Percentiles rank a stretch among this genome's conserved stretches.
These are phyloP conservation scores for Chlorella ohadii DNA, from an alignment of 139 green algal genomes.

Conservation along the genomic window DNA sequence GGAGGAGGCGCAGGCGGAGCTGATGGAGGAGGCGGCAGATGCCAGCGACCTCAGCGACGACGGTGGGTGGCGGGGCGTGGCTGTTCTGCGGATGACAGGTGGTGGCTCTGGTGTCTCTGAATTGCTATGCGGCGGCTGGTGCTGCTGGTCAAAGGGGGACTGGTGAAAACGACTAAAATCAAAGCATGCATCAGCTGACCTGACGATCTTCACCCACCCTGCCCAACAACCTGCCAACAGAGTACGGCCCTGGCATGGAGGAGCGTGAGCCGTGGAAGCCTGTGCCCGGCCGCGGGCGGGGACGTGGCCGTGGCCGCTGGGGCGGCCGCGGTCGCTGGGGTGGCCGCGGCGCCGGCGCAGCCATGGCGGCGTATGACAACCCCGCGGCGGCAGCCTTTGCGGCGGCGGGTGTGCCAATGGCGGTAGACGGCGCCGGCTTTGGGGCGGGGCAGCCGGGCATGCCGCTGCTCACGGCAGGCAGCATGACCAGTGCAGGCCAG, in stretches of 20 bases:
- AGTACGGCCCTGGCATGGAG: constrained; percentile 14
- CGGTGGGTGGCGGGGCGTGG: constrained; percentile 9
- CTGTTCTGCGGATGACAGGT: too few relatives aligned
- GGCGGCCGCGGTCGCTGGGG: constrained; percentile 30
- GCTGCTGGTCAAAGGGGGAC: neutral
- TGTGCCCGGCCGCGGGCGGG: neutral
- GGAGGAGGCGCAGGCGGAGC: constrained; percentile 14
- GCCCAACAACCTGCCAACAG: neutral
- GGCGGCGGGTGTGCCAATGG: too few relatives aligned
- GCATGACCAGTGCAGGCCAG: neutral
- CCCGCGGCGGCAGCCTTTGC: constrained; percentile 3
- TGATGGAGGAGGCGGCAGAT: neutral
- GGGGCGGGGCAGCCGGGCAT: too few relatives aligned
- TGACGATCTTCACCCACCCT: neutral
- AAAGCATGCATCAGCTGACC: too few relatives aligned
- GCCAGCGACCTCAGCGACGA: constrained; percentile 30
- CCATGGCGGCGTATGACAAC: neutral
- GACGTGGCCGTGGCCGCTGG: constrained; percentile 30
- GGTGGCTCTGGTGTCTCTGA: too few relatives aligned
- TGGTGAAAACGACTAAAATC: too few relatives aligned
- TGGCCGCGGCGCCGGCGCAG: neutral
- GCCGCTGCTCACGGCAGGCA: constrained; percentile 5
- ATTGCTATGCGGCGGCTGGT: neutral
- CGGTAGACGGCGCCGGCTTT: too few relatives aligned
- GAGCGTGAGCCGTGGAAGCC: neutral